These are phyloP conservation scores for Corynespora cassiicola DNA, from an alignment of 2,329 filamentous ascomycete genomes.

Conservation along the genomic window DNA sequence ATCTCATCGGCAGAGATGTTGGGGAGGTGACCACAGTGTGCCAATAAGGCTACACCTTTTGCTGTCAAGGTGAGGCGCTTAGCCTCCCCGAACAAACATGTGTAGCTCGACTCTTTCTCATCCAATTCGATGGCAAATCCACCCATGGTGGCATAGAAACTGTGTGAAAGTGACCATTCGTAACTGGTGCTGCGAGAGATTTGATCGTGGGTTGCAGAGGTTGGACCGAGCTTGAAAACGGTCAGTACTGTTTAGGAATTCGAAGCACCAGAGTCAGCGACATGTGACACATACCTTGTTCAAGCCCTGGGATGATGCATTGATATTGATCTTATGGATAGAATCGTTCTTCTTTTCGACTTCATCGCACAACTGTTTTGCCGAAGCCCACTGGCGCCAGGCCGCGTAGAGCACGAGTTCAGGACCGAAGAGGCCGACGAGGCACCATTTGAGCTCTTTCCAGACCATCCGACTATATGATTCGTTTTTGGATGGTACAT, in stretches of 20 bases:
- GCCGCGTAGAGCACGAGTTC: slow-evolving; percentile 11
- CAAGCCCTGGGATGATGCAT: no score
- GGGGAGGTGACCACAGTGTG: slow-evolving; percentile 9
- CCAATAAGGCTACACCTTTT: slow-evolving; percentile 8
- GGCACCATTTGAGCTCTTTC: slow-evolving; percentile 1
- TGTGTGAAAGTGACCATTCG: slow-evolving; percentile 5
- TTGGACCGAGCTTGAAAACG: no score
- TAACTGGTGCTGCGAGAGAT: no score
- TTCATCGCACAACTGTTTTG: slow-evolving; percentile 10
- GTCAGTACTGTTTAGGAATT: no score
- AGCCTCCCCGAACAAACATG: slow-evolving; percentile 2
- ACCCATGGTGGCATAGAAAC: slow-evolving; percentile 7
- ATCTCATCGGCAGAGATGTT: slow-evolving; percentile 16
- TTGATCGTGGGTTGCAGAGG: background rate
- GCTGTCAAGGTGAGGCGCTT: slow-evolving; percentile 11
- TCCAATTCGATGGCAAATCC: slow-evolving; percentile 17
- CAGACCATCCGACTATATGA: background rate
- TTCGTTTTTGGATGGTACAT: slow-evolving; percentile 3
- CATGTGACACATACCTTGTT: no score
- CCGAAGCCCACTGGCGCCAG: slow-evolving; percentile 16
- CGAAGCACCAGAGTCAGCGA: no score
- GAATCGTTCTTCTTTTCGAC: no score
- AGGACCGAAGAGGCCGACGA: slow-evolving; percentile 6
- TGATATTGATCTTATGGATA: no score
- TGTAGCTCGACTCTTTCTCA: slow-evolving; percentile 1